A percentile compares a stretch with the other conserved stretches of the same genome.
Evolutionary conservation across 352 stramenopile species (phyloP).

Genomic region (Phytophthora pistaciae): DNA sequence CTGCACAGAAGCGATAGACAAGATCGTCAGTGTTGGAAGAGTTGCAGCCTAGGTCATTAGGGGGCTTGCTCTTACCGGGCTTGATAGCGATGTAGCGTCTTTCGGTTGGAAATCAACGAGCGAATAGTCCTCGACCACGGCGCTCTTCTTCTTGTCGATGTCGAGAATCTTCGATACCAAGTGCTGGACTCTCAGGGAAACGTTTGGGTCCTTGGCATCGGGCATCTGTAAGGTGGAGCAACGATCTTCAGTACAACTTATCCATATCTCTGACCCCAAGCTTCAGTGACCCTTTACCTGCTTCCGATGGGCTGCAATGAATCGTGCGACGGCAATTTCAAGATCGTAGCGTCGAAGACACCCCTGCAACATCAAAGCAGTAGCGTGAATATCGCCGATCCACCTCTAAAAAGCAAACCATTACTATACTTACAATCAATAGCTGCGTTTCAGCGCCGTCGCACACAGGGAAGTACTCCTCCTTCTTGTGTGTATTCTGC

Average conservation of each 20-base stretch:
- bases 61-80: slow-evolving; percentile 39
- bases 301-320: slow-evolving; percentile 72
- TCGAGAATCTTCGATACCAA: slow-evolving; percentile 79
- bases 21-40: not conserved
- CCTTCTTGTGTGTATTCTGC: slow-evolving; percentile 77
- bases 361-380: slow-evolving; percentile 37
- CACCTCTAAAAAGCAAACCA: not conserved
- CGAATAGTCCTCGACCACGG: slow-evolving; percentile 75
- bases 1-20: slow-evolving; percentile 28
- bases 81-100: slow-evolving; percentile 65
- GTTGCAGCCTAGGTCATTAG: slow-evolving; percentile 36
- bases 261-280: not conserved
- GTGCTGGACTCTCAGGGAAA: slow-evolving; percentile 72
- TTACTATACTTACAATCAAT: slow-evolving; percentile 51
- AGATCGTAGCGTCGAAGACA: slow-evolving; percentile 80
- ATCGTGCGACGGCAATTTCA: slow-evolving; percentile 79
- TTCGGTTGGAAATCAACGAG: slow-evolving; percentile 79
- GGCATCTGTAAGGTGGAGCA: slow-evolving; percentile 49
- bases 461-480: slow-evolving; percentile 86
- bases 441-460: slow-evolving; percentile 59
- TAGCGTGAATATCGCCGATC: not conserved
- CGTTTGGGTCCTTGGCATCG: slow-evolving; percentile 61
- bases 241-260: not conserved
- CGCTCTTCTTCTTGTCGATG: slow-evolving; percentile 78
- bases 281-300: slow-evolving; percentile 37